These are phyloP conservation scores for Trichoderma koningiopsis DNA, from an alignment of 2,329 filamentous ascomycete genomes.

Conservation along the genomic window DNA sequence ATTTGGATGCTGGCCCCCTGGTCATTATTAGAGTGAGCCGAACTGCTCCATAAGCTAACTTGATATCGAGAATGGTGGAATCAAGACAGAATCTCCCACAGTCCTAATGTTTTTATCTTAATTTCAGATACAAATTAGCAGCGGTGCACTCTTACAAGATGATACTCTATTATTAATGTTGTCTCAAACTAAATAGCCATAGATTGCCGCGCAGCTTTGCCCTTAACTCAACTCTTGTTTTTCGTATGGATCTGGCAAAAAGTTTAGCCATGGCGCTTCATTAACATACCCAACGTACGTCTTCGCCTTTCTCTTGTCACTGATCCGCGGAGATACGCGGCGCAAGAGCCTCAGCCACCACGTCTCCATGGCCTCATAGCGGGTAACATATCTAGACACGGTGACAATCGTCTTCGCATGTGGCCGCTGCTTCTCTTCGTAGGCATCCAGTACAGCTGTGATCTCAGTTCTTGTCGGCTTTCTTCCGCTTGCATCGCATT, in stretches of 20 bases:
- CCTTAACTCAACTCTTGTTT: background rate
- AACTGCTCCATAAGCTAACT: background rate
- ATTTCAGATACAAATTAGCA: too few species aligned
- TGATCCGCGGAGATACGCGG: conserved; percentile 12
- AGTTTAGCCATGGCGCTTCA: conserved; percentile 10
- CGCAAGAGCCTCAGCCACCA: conserved; percentile 21
- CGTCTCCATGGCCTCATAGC: conserved; percentile 17
- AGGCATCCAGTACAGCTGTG: background rate
- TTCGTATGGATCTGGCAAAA: conserved; percentile 1
- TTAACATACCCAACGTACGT: conserved; percentile 5
- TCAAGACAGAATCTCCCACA: too few species aligned
- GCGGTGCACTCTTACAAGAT: background rate
- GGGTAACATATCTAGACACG: conserved; percentile 10
- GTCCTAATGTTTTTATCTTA: too few species aligned
- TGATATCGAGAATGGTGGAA: background rate
- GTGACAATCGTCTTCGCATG: conserved; percentile 6
- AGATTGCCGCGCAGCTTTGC: background rate
- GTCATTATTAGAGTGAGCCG: background rate
- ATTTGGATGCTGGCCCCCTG: background rate
- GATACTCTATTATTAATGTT: background rate
- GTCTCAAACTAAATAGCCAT: background rate
- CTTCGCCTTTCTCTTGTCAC: conserved; percentile 2
- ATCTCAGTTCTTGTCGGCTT: conserved; percentile 2
- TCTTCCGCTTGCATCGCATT: background rate
- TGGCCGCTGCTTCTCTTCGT: conserved; percentile 16